Evolutionary conservation across 2,329 filamentous ascomycete genomes (phyloP), one percentile per base, ranked within the genome.

Genomic region (Falciphora oryzae): DNA sequence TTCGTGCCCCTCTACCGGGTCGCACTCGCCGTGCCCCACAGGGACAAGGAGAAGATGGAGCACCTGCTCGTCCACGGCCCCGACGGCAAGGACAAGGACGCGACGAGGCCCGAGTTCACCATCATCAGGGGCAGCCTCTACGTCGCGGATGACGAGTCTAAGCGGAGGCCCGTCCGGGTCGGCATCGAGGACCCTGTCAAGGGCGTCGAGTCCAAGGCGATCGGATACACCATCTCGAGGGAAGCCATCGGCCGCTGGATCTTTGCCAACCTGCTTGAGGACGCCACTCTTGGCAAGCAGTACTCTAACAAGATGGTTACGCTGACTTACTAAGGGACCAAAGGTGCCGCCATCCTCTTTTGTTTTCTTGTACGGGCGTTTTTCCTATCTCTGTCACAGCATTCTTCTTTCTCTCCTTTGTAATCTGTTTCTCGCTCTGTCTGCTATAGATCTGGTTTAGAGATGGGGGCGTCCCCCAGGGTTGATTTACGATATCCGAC

Each of bases 41-140:
- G 64, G 61, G 80, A 82, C 66, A 82, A 82, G 74, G 72, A 70
- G 65, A 72, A 68, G n/a, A 80, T 81, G 79, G 80, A 82, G 71
- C 68, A 71, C 5, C 27, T 72, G 11, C 65, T 79, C n/a, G 61
- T 71, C 7, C 68, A 58, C 6, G 38, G 38, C 11, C 38, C 38
- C 3, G 38, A 44, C 38, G 38, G 16, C 38, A 69, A 67, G 38
- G 65, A 65, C 16, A 70, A 70, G 64, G 56, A 65, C n/a, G 77
- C 70, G 69, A 27, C 16, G 18, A 53, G 50, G 38, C 61, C 61
- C 27, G 62, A 57, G 18, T 78, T 70, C 70, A 75, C 75, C 10
- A 63, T 77, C 10, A 64, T 76, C 8, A 69, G 75, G 14, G 67
- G 72, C 2, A 76, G 73, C 59, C 60, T 75, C 14, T 70, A 77